phyloP scores from a whole-genome alignment of 345 rosid genomes.

The Ceriops tagal region DNA sequence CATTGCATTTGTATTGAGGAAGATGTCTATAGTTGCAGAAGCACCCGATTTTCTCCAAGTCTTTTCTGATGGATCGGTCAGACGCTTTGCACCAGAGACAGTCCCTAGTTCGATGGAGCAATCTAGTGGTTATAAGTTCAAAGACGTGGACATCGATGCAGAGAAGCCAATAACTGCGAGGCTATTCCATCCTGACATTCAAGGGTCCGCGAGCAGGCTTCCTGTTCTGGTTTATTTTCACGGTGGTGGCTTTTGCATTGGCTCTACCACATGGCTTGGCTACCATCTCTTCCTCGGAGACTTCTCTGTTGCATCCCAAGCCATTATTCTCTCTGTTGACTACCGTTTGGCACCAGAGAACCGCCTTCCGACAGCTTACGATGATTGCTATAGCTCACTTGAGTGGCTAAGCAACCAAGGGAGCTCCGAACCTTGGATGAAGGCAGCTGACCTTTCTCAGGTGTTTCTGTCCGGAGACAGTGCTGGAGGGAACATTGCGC shows the following conservation, averaged over 20 bases:
- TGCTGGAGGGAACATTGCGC: constrained; percentile 63
- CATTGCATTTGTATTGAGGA: background rate
- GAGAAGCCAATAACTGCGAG: constrained; percentile 46
- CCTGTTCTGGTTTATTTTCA: constrained; percentile 58
- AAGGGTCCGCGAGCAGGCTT: constrained; percentile 6
- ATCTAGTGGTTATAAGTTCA: constrained; percentile 34
- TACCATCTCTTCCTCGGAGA: constrained; percentile 67
- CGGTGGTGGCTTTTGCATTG: constrained; percentile 65
- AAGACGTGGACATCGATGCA: constrained; percentile 41
- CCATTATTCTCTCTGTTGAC: constrained; percentile 48
- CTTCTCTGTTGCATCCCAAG: constrained; percentile 32
- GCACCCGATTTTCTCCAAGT: constrained; percentile 52
- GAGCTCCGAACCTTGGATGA: constrained; percentile 48
- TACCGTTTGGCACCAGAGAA: constrained; percentile 60
- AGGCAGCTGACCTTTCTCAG: constrained; percentile 34
- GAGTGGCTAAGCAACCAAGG: constrained; percentile 37
- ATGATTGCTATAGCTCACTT: constrained; percentile 48
- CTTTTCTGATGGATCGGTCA: constrained; percentile 49
- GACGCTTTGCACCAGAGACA: constrained; percentile 38
- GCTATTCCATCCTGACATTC: constrained; percentile 39
- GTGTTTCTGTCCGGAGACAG: constrained; percentile 60
- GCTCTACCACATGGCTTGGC: constrained; percentile 59
- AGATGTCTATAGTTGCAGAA: constrained; percentile 47
- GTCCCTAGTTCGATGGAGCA: constrained; percentile 32
- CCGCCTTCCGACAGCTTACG: constrained; percentile 52